Evolutionary conservation across 2,329 filamentous ascomycete genomes (phyloP).

Genomic region (Botrytis hyacinthi): DNA sequence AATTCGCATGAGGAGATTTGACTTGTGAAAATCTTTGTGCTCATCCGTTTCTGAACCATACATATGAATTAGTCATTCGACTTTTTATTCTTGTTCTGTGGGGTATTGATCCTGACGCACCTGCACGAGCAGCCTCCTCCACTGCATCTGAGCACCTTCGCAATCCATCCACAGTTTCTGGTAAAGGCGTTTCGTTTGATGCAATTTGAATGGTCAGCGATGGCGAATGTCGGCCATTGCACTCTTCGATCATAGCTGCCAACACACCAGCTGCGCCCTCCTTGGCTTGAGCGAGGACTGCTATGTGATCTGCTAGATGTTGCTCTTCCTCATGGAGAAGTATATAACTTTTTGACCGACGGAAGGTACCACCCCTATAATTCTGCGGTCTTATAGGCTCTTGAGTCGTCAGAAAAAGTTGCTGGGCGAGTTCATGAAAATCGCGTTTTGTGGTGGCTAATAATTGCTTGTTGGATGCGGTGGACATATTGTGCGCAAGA

Average conservation of each 20-base stretch:
- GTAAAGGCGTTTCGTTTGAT: constrained; percentile 25
- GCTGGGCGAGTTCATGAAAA: background rate
- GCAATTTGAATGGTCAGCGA: constrained; percentile 29
- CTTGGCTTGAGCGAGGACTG: constrained; percentile 28
- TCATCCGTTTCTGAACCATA: too few species aligned
- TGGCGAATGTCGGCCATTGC: background rate
- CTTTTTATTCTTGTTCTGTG: too few species aligned
- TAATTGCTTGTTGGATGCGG: background rate
- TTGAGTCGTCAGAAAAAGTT: background rate
- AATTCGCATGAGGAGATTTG: background rate
- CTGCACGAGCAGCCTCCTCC: background rate
- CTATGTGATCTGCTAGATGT: constrained; percentile 21
- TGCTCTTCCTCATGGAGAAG: constrained; percentile 27
- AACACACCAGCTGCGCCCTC: constrained; percentile 23
- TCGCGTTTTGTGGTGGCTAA: background rate
- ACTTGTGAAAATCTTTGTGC: too few species aligned
- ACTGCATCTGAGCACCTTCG: constrained; percentile 1
- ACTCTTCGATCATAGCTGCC: constrained; percentile 29
- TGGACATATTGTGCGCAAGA: background rate
- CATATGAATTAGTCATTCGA: background rate
- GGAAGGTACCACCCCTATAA: background rate
- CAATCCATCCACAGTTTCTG: constrained; percentile 7
- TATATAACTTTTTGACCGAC: background rate
- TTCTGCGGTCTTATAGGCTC: background rate
- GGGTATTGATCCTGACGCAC: constrained; percentile 1